Base-by-base conservation (phyloP, 1,284 basidiomycete genomes). In the Sphagnurus paluster region DNA sequence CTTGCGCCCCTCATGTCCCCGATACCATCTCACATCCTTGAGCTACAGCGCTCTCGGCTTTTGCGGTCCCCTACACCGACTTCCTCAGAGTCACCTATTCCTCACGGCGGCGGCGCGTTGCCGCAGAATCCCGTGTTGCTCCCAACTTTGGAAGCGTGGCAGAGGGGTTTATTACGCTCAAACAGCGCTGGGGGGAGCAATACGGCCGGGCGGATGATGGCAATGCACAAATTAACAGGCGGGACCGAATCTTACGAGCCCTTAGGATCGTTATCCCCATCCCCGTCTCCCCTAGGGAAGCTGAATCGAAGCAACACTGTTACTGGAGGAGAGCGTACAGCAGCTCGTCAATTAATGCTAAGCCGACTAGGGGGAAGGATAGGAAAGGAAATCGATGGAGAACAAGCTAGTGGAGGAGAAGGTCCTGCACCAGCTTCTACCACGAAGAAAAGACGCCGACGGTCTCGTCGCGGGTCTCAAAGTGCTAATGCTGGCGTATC, bases 241-340 rank as follows among this genome's bases (percentile, higher is more conserved):
- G 82, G 80, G 26, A 73, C 74, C 26, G 79, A 82, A 52, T 70
- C 70, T 4, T 75, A 82, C 52, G 80, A 84, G 47, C 71, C 77
- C 9, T 75, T 77, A 3, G 42, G 46, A 25, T 67, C 76, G n/a
- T 75, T 78, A 1, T 68, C 79, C 10, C 76, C 80, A 5, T 75
- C 80, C 19, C 74, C 75, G 16, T 68, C 76, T 7, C 62, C 67
- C 19, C 63, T 68, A 3, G 70, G 64, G 8, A 76, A 75, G 52
- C 68, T 90, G 17, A 71, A 68, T 47, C 75, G 88, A 47, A 90
- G 84, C 59, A 90, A 90, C 58, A 91, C 88, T 10, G 80, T 90
- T 13, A 77, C 87, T 1, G 87, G 86, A 3, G 87, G 86, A 13
- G 88, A 90, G 57, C 68, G 88, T 19, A 74, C 76, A 34, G 85